A percentile compares a stretch with the other conserved stretches of the same genome.
Evolutionary conservation across 2,329 filamentous ascomycete genomes (phyloP).

Genomic region (Phialophora macrospora): DNA sequence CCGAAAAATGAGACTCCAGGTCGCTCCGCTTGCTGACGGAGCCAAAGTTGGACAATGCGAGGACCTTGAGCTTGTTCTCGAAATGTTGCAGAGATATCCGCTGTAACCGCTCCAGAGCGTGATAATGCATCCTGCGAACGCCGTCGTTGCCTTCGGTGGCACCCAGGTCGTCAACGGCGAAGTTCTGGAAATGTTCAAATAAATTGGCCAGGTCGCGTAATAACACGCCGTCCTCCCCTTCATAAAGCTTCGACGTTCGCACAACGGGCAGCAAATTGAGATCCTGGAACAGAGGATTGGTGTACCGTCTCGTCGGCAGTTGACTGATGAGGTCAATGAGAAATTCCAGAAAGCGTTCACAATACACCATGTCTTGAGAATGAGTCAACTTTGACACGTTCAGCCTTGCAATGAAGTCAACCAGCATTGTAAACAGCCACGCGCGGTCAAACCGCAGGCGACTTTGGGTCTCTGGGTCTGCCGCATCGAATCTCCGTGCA

Average conservation of each 20-base stretch:
- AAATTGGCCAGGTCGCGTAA: constrained; percentile 80
- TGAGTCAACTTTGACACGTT: constrained; percentile 55
- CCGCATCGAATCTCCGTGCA: constrained; percentile 82
- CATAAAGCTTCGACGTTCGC: constrained; percentile 76
- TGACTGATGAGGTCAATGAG: constrained; percentile 90
- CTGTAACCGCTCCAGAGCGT: constrained; percentile 77
- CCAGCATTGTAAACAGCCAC: constrained; percentile 84
- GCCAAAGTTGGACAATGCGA: constrained; percentile 90
- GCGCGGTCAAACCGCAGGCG: constrained; percentile 87
- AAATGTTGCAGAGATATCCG: constrained; percentile 78
- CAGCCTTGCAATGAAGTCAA: constrained; percentile 79
- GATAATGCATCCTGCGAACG: constrained; percentile 80
- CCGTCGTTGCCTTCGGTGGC: constrained; percentile 76
- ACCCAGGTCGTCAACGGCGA: constrained; percentile 89
- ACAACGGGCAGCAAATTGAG: constrained; percentile 80
- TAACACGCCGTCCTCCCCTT: constrained; percentile 73
- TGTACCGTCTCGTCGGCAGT: constrained; percentile 88
- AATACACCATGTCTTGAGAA: constrained; percentile 5
- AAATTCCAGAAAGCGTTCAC: constrained; percentile 87
- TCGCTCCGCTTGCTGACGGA: constrained; percentile 82
- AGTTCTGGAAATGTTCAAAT: constrained; percentile 84
- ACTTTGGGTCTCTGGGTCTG: constrained; percentile 77
- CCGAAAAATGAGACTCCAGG: constrained; percentile 73
- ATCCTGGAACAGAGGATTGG: constrained; percentile 85
- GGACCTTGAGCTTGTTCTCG: constrained; percentile 85